Base-by-base conservation (phyloP, 768 basidiomycete species). In the Boletus coccyginus region DNA sequence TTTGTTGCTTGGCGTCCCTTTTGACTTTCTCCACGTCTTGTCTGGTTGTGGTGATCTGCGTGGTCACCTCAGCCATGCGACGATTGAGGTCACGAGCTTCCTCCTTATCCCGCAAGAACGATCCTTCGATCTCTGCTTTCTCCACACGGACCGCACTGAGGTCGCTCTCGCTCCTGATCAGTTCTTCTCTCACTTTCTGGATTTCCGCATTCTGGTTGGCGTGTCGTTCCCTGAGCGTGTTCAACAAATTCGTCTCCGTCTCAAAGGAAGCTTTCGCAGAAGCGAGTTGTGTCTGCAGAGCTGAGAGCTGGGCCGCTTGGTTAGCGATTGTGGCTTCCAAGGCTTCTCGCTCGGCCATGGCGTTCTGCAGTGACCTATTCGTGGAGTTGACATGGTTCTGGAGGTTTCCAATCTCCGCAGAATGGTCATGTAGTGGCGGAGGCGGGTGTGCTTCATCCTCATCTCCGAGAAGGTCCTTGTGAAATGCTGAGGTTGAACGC, bases 1-100 rank as follows among this genome's bases (percentile, higher is more conserved):
- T 98, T 76, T 98, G 95, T 67, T 97, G 93, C 70, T 96, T 89
- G 2, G 91, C 93, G 50, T 98, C 95, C 74, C 92, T 98, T 77
- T 86, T 94, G 40, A 82, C 70, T 75, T 90, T 94, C 71, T 98
- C 97, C 21, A 94, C 75, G 58, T 91, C 86, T 12, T 73, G 76
- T 70, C 90, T 94, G 50, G 87, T 69, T 12, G 75, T 66, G 45
- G 89, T 83, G 36, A 86, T 86, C 70, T 94, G 85, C 58, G 86
- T 81, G 9, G 85, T 83, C 16, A 84, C 82, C 64, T 94, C 92
- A 13, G 84, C 78, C 89, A 98, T 91, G 69, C 82, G 84, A 63
- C 85, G 83, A 65, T 97, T 87, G 58, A 98, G 73, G 41, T 87
- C 90, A 41, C 96, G 79, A 6, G 90, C 85, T 58, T 98, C 97